Conservation (phyloP, 805 yeast species). For the Tetrapisispora fleetii region DNA sequence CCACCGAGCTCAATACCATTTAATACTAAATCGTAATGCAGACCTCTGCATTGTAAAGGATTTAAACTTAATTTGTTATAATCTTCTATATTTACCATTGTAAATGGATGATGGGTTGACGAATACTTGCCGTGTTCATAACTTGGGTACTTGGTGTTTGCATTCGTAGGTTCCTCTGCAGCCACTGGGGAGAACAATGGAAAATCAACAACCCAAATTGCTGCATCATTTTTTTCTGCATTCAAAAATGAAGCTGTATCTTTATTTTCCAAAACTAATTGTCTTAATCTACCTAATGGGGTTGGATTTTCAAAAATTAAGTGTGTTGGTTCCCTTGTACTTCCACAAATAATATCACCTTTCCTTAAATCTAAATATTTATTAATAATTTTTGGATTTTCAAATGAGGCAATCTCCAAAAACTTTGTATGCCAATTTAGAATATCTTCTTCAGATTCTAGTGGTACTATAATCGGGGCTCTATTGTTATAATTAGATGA, state of each 20-base stretch:
- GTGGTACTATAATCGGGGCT: slow-evolving; percentile 47
- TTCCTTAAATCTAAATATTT: slow-evolving; percentile 34
- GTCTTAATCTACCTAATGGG: slow-evolving; percentile 81
- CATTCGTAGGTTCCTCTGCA: slow-evolving; percentile 8
- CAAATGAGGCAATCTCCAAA: slow-evolving; percentile 25
- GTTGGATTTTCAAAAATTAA: slow-evolving; percentile 87
- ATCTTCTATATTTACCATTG: slow-evolving; percentile 75
- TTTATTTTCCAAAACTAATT: slow-evolving; percentile 45
- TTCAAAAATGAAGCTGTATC: slow-evolving; percentile 33
- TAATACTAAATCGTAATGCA: slow-evolving; percentile 86
- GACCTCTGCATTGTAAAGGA: slow-evolving; percentile 68
- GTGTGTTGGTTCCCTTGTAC: slow-evolving; percentile 51
- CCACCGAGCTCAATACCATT: slow-evolving; percentile 97
- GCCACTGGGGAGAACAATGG: slow-evolving; percentile 83
- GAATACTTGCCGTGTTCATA: slow-evolving; percentile 42
- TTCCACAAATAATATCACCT: slow-evolving; percentile 70
- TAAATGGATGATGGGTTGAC: slow-evolving; percentile 95
- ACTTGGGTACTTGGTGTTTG: slow-evolving; percentile 41
- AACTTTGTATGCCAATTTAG: slow-evolving; percentile 36
- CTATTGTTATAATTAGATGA: slow-evolving; percentile 41
- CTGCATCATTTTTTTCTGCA: slow-evolving; percentile 33
- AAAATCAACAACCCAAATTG: slow-evolving; percentile 83
- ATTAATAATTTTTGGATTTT: slow-evolving; percentile 26
- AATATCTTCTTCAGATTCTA: slow-evolving; percentile 34
- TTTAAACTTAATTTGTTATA: slow-evolving; percentile 40